These are phyloP conservation scores for Apiospora malaysiana DNA, from an alignment of 2,329 filamentous ascomycete species.

Conservation along the genomic window DNA sequence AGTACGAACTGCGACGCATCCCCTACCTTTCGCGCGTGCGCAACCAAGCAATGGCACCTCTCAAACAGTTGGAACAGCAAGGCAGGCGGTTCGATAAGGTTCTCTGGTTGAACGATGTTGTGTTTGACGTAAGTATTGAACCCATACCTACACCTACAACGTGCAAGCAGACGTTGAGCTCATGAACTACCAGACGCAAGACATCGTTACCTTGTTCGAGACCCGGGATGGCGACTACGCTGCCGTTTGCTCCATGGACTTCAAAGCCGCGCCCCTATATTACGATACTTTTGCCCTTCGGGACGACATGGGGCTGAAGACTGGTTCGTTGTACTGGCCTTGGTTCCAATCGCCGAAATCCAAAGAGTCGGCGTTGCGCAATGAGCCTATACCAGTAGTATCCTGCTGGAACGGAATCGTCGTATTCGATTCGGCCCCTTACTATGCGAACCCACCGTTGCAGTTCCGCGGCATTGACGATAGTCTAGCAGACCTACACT, in stretches of 20 bases:
- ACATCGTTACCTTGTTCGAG: slow-evolving; percentile 58
- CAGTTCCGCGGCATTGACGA: slow-evolving; percentile 69
- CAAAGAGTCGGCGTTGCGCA: slow-evolving; percentile 52
- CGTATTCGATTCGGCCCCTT: slow-evolving; percentile 51
- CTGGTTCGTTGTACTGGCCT: slow-evolving; percentile 60
- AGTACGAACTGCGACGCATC: slow-evolving; percentile 67
- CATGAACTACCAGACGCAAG: slow-evolving; percentile 40
- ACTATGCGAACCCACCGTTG: slow-evolving; percentile 52
- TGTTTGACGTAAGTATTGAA: slow-evolving; percentile 54
- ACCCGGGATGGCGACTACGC: slow-evolving; percentile 62
- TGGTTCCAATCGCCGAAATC: slow-evolving; percentile 57
- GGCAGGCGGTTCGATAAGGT: slow-evolving; percentile 61
- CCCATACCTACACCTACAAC: neutral
- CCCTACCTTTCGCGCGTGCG: slow-evolving; percentile 70
- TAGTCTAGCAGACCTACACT: slow-evolving; percentile 54
- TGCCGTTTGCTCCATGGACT: slow-evolving; percentile 67
- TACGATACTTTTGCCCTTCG: slow-evolving; percentile 68
- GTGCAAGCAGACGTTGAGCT: neutral
- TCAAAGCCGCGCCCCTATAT: slow-evolving; percentile 56
- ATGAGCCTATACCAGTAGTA: slow-evolving; percentile 61
- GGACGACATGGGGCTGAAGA: slow-evolving; percentile 58
- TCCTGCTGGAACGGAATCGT: slow-evolving; percentile 74
- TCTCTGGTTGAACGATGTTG: slow-evolving; percentile 66
- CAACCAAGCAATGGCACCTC: slow-evolving; percentile 66
- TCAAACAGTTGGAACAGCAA: slow-evolving; percentile 54